Base-by-base conservation (phyloP, 164 flowering plant species). In the Chimonanthus salicifolius region DNA sequence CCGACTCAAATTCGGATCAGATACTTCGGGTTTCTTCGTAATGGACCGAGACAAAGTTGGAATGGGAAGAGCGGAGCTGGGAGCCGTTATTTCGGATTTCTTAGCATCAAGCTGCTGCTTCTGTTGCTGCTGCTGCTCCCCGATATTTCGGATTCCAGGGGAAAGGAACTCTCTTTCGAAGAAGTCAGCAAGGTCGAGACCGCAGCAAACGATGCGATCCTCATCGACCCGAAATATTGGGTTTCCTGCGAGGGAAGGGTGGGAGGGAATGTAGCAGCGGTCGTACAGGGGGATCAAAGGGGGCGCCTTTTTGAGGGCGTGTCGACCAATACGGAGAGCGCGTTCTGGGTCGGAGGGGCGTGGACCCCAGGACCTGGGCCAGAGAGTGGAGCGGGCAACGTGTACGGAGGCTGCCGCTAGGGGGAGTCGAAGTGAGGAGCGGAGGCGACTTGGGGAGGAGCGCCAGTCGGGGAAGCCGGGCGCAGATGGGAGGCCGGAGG, bases 401-500 rank as follows among this genome's bases (percentile, higher is more conserved):
- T 96, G 99, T 74, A 88, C 84, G 0, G 92, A 88, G 5, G 91
- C 81, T 5, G 98, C 92, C 1, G 98, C 99, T 47, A 89, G 87
- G 20, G 99, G 98, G 4, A 96, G 86, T 69, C 88, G 89, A 5
- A 96, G 83, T 3, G 90, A 82, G 8, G 94, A 83, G 33, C 88
- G 88, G 66, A 95, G 89, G 48, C 87, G 93, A 60, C 80, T 86
- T 58, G 80, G 87, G 6, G 93, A 84, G 3, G 92, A 76, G 6
- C 97, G 87, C 99, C 99, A 96, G 81, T 94, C 97, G 0, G 99
- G 99, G 78, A 96, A 96, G 10, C 97, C 97, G 0, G 98, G 33
- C 0, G 33, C 33, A 33, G 33, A 33, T 33, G 33, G 33, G 33
- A 33, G 87, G 4, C 92, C 98, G n/a, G 86, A 76, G 0, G 98